Percentiles rank a stretch among this genome's conserved stretches.
Conservation (phyloP, 2,329 filamentous ascomycete species). For the Trichoderma sp. region DNA sequence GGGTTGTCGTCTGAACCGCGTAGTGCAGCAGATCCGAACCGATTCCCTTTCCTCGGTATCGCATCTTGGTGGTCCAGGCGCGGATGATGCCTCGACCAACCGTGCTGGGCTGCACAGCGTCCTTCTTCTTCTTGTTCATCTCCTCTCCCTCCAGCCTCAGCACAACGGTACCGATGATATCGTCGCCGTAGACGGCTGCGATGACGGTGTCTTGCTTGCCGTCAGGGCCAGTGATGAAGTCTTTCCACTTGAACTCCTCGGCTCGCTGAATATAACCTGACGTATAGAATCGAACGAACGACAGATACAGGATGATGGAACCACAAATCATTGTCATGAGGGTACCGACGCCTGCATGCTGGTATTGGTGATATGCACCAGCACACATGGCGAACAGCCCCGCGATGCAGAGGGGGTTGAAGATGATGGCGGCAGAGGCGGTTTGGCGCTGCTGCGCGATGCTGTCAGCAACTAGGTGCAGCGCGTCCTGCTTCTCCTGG, state of each 20-base stretch:
- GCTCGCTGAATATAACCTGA: conserved; percentile 64
- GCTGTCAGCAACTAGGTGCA: conserved; percentile 76
- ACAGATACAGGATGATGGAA: conserved; percentile 62
- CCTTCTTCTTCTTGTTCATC: not conserved
- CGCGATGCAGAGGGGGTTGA: conserved; percentile 57
- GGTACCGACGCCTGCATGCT: conserved; percentile 43
- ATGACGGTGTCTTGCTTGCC: conserved; percentile 57
- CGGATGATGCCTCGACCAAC: conserved; percentile 67
- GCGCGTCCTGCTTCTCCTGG: conserved; percentile 63
- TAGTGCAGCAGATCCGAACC: conserved; percentile 72
- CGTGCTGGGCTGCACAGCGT: conserved; percentile 29
- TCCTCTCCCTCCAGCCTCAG: conserved; percentile 55
- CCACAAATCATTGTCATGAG: conserved; percentile 58
- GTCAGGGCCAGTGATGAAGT: conserved; percentile 46
- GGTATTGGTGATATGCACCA: conserved; percentile 44
- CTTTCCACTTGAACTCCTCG: conserved; percentile 63
- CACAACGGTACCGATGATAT: conserved; percentile 71
- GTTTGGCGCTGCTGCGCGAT: conserved; percentile 78
- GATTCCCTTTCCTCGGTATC: conserved; percentile 70
- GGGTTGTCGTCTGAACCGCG: conserved; percentile 64
- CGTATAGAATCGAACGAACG: conserved; percentile 61
- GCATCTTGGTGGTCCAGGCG: conserved; percentile 75
- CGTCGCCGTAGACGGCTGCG: conserved; percentile 64
- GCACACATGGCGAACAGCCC: conserved; percentile 44
- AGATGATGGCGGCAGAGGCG: conserved; percentile 63